A percentile compares a stretch with the other conserved stretches of the same genome.
Evolutionary conservation across 225 moss, liverwort and hornwort genomes (phyloP).

Genomic region (Pseudoscleropodium purum): DNA sequence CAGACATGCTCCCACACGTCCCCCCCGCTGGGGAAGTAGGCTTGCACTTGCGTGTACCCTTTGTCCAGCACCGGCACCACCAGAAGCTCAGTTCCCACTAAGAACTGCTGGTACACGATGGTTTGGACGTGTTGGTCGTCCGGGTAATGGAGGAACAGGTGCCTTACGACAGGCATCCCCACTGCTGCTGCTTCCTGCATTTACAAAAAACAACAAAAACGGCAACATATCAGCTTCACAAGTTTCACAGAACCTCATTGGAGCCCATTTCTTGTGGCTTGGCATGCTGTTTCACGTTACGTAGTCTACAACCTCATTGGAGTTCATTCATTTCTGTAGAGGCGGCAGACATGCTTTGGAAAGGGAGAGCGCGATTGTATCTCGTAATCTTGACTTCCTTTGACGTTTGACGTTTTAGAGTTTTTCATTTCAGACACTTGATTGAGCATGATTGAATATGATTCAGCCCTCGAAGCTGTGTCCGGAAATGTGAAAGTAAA

Average conservation of each 20-base stretch:
- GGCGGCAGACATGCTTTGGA: neutral
- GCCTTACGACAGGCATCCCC: slow-evolving; percentile 74
- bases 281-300: neutral
- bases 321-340: neutral
- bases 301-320: neutral
- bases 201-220: neutral
- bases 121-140: slow-evolving; percentile 40
- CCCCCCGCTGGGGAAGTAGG: slow-evolving; percentile 46
- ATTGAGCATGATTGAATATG: neutral
- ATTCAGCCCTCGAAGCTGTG: neutral
- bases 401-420: neutral
- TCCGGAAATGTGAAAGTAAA: neutral
- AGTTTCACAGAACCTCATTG: neutral
- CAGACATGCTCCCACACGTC: slow-evolving; percentile 76
- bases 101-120: slow-evolving; percentile 60
- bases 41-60: slow-evolving; percentile 42
- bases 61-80: slow-evolving; percentile 76
- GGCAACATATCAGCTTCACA: neutral
- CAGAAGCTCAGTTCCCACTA: slow-evolving; percentile 69
- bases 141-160: slow-evolving; percentile 76
- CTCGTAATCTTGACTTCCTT: neutral
- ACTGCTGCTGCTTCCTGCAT: slow-evolving; percentile 63
- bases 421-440: neutral
- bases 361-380: neutral
- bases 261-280: neutral